A percentile compares a stretch with the other conserved stretches of the same genome.
Conservation (phyloP, 2,329 filamentous ascomycete species). For the Myriosclerotinia curreyana region DNA sequence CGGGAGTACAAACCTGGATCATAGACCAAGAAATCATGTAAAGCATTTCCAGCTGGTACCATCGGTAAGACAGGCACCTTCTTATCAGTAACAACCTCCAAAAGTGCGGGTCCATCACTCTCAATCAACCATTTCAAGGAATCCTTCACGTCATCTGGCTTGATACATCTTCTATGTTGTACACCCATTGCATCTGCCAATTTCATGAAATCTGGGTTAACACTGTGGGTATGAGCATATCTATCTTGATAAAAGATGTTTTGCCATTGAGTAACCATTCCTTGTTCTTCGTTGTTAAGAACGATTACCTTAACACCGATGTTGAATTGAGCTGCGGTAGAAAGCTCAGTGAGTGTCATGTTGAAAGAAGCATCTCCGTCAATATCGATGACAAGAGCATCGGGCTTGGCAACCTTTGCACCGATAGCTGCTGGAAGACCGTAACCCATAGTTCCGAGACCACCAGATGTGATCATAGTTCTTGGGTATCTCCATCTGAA, state of each 20-base stretch:
- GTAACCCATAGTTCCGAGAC: conserved; percentile 93
- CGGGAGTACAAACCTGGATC: conserved; percentile 61
- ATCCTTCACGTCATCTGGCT: conserved; percentile 73
- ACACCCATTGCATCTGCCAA: conserved; percentile 88
- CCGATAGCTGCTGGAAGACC: conserved; percentile 93
- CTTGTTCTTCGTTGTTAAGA: conserved; percentile 95
- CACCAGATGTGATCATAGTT: conserved; percentile 94
- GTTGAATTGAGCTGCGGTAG: conserved; percentile 90
- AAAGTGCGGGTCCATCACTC: conserved; percentile 82
- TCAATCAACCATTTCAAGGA: conserved; percentile 86
- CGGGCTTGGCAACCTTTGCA: conserved; percentile 77
- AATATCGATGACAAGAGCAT: conserved; percentile 73
- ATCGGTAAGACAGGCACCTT: conserved; percentile 96
- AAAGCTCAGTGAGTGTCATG: conserved; percentile 96
- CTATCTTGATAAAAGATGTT: conserved; percentile 95
- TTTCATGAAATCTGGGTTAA: conserved; percentile 95
- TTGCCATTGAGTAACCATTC: conserved; percentile 99
- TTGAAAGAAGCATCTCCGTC: conserved; percentile 98
- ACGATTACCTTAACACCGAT: conserved; percentile 95
- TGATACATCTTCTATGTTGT: conserved; percentile 66
- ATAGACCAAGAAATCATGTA: conserved; percentile 92
- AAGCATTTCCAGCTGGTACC: conserved; percentile 81
- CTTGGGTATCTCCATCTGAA: conserved; percentile 91
- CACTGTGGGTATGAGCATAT: conserved; percentile 87
- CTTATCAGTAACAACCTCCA: conserved; percentile 89